These are phyloP conservation scores for Dryas octopetala DNA, from an alignment of 306 rosid genomes.

Conservation along the genomic window DNA sequence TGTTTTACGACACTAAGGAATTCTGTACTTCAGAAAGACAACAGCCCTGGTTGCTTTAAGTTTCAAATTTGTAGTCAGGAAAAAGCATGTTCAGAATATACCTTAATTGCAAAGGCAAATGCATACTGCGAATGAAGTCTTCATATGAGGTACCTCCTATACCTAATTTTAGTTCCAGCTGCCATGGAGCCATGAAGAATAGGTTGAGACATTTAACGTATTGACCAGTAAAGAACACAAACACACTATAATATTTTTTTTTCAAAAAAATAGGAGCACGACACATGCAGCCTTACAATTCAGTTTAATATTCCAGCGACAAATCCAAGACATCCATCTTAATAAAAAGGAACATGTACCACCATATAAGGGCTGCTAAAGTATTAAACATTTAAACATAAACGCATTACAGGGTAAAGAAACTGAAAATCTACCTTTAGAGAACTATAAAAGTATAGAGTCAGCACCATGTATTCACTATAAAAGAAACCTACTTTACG, in stretches of 20 bases:
- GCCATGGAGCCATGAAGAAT: conserved; percentile 39
- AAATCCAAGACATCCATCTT: not conserved
- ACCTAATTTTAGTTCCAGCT: conserved; percentile 95
- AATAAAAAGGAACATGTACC: not conserved
- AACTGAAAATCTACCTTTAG: conserved; percentile 5
- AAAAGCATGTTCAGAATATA: conserved; percentile 19
- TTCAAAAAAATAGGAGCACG: not conserved
- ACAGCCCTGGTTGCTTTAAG: conserved; percentile 7
- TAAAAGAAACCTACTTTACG: too few relatives aligned
- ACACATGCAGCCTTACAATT: not conserved
- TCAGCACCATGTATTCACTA: not conserved
- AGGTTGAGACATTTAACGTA: conserved; percentile 20
- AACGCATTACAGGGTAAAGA: not conserved
- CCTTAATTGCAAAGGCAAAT: conserved; percentile 91
- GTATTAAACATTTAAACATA: not conserved
- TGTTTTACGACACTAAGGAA: conserved; percentile 26
- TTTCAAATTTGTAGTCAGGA: conserved; percentile 4
- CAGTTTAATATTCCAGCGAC: not conserved
- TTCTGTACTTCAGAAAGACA: conserved; percentile 10
- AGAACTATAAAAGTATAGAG: not conserved
- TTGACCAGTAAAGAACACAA: conserved; percentile 4
- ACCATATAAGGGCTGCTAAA: not conserved
- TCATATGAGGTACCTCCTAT: conserved; percentile 88
- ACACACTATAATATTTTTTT: not conserved
- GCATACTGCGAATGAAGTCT: conserved; percentile 90